Base-by-base conservation (phyloP, 1,284 basidiomycete species). In the Wolfiporia cocos region DNA sequence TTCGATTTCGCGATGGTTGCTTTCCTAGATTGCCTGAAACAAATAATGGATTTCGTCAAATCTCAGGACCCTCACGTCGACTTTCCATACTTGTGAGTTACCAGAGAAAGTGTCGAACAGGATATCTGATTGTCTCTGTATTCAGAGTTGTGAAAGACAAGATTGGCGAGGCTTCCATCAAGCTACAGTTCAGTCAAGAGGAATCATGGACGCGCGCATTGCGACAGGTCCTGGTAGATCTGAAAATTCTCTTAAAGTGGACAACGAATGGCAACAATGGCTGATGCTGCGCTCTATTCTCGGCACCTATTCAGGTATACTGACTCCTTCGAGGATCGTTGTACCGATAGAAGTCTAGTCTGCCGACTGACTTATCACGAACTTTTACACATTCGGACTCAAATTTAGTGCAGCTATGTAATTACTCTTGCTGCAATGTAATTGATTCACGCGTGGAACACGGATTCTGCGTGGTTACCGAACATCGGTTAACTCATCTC, bases 1-100 rank as follows among this genome's bases (percentile, higher is more conserved):
- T 99, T 99, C 65, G 95, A 98, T 64, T 80, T 88, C 50, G 96
- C 87, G 2, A 95, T 99, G 84, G 90, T 95, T 4, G 92, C 91
- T 2, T 92, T 99, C 53, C 73, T 99, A 34, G 93, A 97, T 49
- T 97, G 94, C 58, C 69, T 99, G 32, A 83, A 91, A 51, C 92
- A 98, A 58, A 68, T 97, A 29, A 82, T 89, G 61, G 92, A 95
- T 41, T 80, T 82, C 55, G 87, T 91, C 28, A 81, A 78, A 56
- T 70, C 74, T 11, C 78, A 86, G 52, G 89, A 94, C 54, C 51
- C 75, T 18, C 66, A 68, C 39, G 68, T 94, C 34, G 87, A 92
- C 45, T 81, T 93, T 53, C 92, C 89, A 17, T 88, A 94, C 62
- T 76, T 84, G 91, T 85, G 59, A 62, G 81, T n/a, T n/a, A n/a